Evolutionary conservation across 2,329 filamentous ascomycete genomes (phyloP).

Genomic region (Cercospora nicotianae): DNA sequence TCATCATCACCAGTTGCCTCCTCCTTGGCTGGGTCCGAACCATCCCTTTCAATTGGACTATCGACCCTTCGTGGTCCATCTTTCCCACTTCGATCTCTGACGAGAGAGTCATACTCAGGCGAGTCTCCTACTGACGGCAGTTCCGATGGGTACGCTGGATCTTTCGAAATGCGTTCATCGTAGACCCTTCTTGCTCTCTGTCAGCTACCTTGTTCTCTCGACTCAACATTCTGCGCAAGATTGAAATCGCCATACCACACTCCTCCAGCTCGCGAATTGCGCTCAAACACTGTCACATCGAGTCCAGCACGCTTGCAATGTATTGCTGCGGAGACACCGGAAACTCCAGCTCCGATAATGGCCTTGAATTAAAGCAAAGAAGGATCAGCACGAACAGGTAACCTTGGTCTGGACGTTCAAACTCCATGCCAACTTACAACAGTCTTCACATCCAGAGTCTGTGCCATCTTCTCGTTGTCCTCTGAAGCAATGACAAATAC

Average conservation of each 20-base stretch:
- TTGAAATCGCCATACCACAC: slow-evolving; percentile 50
- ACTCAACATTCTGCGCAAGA: background rate
- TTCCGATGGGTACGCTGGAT: slow-evolving; percentile 49
- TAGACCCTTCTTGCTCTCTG: slow-evolving; percentile 45
- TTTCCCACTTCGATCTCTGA: background rate
- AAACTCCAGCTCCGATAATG: slow-evolving; percentile 55
- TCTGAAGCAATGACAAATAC: background rate
- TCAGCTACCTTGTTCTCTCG: slow-evolving; percentile 3
- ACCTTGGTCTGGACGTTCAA: background rate
- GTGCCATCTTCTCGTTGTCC: background rate
- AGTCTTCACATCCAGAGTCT: slow-evolving; percentile 6
- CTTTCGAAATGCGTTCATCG: slow-evolving; percentile 51
- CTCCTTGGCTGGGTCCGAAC: background rate
- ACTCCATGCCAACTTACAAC: slow-evolving; percentile 8
- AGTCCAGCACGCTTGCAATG: slow-evolving; percentile 50
- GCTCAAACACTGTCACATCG: slow-evolving; percentile 57
- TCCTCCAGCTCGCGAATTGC: slow-evolving; percentile 54
- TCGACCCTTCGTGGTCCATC: slow-evolving; percentile 14
- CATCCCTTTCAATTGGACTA: slow-evolving; percentile 20
- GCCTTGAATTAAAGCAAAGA: slow-evolving; percentile 31
- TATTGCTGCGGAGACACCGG: slow-evolving; percentile 50
- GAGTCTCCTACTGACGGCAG: slow-evolving; percentile 42
- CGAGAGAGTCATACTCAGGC: slow-evolving; percentile 25
- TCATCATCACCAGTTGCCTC: background rate
- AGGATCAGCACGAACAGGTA: background rate